Base-by-base conservation (phyloP, 1,284 basidiomycete species). In the Sporisorium iseilematis-ciliati region DNA sequence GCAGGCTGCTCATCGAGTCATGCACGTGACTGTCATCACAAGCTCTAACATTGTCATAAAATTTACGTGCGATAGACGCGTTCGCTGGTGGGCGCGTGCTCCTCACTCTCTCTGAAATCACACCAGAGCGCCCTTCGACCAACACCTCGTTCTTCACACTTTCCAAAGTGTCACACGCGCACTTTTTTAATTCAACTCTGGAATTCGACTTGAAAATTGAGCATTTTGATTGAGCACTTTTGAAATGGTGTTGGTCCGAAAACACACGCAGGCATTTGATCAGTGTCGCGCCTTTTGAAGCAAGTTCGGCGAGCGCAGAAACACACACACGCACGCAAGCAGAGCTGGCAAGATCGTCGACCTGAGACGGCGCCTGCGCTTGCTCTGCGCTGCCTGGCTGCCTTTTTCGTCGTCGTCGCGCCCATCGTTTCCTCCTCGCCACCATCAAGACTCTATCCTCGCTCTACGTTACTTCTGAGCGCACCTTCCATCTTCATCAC, bases 401-500 rank as follows among this genome's bases (percentile, higher is more conserved):
- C 45, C 48, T 33, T 49, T 31, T 14, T 11, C 33, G 20, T 25
- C 55, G 50, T 40, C 45, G 43, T 52, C 57, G 43, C 53, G 26
- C 26, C 50, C 21, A 65, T 65, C 58, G 48, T 42, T 42, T 55
- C 51, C 54, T 53, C 56, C 51, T 63, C 63, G 42, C 65, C 71
- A 65, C 59, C 71, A 75, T 63, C 66, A 69, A 75, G 56, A 59
- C 57, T 35, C 45, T 25, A 53, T 65, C 54, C 40, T 68, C 67
- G 79, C 81, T 82, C 81, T 81, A 75, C 79, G 78, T 81, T 79
- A 75, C 80, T 82, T 77, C 72, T 75, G 77, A 79, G 78, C 78
- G 61, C 62, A 73, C 54, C 65, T 49, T 20, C 42, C 42, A 46
- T 40, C 55, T 20, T 51, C 35, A 29, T 35, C 23, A 33, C 49